Evolutionary conservation across 1,284 basidiomycete species (phyloP), one percentile per base, ranked within the genome.

Genomic region (Cutaneotrichosporon dermatis): DNA sequence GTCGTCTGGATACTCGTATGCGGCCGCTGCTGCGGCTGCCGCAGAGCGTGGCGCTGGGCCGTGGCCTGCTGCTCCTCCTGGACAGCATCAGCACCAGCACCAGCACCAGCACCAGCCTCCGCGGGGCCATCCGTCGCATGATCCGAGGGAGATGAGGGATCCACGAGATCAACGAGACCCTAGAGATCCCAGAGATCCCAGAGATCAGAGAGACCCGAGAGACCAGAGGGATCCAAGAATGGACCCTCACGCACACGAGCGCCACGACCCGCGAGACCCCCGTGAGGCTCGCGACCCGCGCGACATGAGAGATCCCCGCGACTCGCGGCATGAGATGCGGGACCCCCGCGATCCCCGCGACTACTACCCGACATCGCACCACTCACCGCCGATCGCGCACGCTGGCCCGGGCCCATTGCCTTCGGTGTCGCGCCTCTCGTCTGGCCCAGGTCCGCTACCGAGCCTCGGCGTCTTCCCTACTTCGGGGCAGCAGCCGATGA

Each of bases 1-100:
- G 2, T 56, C 58, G 6, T 37, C 41, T 6, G 36, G 49, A 4
- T 60, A 53, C 53, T 63, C 62, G 41, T 63, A 63, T 46, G 62
- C 62, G 1, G 54, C 56, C 0, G 61, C 45, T 3, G 61, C 61
- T 1, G 59, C 59, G 11, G 45, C 45, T 11, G n/a, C 48, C 1
- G 48, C 34, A 8, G 46, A 25, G 25, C 25, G 25, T 25, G 25
- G 25, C 25, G 25, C 25, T 25, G 25, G 25, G 25, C 25, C 25
- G 25, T 25, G 25, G 25, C 25, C 25, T 25, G 25, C 25, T 25
- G 25, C 25, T 25, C 25, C 25, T 25, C 25, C 25, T 25, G 25
- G 25, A 25, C 25, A 25, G 25, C 25, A 25, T 25, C 25, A 25
- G 25, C 25, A 25, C 25, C 25, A 25, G 25, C 25, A 25, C 25